Base-by-base conservation (phyloP, 2,329 filamentous ascomycete species). In the Phialocephala sp. region DNA sequence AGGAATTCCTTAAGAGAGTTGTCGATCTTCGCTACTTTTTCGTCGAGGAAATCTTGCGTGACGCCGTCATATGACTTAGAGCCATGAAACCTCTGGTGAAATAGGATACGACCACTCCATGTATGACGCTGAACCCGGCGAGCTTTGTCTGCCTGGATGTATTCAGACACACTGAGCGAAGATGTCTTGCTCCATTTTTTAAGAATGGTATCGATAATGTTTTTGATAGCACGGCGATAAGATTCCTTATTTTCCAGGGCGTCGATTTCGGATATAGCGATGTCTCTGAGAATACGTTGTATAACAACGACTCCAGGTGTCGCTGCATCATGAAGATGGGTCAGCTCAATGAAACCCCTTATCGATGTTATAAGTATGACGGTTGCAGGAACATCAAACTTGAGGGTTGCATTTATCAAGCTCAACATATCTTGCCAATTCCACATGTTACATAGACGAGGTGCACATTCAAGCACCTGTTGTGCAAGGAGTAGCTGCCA, bases 1-100 rank as follows among this genome's bases (percentile, higher is more conserved):
- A 47, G 43, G n/a, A 47, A 47, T 12, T 47, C 43, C n/a, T n/a
- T 47, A 15, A 47, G 43, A n/a, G 43, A 47, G 8, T 47, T 47
- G n/a, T 47, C n/a, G 4, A 47, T 22, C 43, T 18, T 47, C 8
- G 15, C 8, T 8, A 20, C n/a, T 47, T 47, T 15, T 18, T 20
- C 43, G n/a, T 18, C n/a, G 43, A 47, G 43, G 15, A 18, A 8
- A 18, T 8, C 9, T n/a, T 22, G 18, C 43, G 27, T 32, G 27
- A 32, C 6, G 27, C 6, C 6, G 3, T 32, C 6, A 32, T 32
- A 32, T 32, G 6, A 32, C 27, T 32, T 32, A 6, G 6, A 32
- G 27, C 6, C 6, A 32, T 32, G 27, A 6, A 32, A 32, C 27
- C 6, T 32, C 27, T 32, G 27, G 27, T 32, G 3, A 32, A 32